phyloP scores from a whole-genome alignment of 208 protist species.

The Endotrypanum monterogeii region DNA sequence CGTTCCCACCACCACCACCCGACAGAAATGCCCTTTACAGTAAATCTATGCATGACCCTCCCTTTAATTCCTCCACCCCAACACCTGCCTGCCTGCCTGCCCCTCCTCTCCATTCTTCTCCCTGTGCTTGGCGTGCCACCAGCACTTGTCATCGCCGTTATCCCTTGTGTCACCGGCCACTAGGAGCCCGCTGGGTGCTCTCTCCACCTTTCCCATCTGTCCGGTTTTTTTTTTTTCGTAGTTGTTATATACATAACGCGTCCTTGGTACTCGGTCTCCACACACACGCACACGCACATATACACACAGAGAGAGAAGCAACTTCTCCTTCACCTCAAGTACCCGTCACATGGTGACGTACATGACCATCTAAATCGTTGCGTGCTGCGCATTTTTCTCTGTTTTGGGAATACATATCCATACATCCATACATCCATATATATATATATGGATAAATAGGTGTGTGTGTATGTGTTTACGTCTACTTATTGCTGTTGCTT shows the following conservation, averaged over 20 bases:
- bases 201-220: neutral
- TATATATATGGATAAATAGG: neutral
- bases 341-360: too few species aligned
- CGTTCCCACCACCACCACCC: neutral
- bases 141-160: neutral
- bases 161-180: neutral
- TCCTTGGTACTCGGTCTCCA: neutral
- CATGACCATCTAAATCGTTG: neutral
- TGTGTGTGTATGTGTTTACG: neutral
- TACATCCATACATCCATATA: neutral
- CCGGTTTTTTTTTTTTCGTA: slow-evolving; percentile 1
- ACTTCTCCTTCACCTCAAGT: neutral
- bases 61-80: neutral
- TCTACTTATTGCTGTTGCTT: neutral
- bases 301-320: neutral
- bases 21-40: neutral
- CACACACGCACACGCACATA: neutral
- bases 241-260: too few species aligned
- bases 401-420: neutral
- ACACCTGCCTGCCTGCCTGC: neutral
- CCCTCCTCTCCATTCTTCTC: neutral
- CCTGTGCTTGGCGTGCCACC: neutral
- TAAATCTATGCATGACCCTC: neutral
- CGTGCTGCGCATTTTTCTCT: neutral
- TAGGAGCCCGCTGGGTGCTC: neutral